Evolutionary conservation across 345 rosid genomes (phyloP).

Genomic region (Leavenworthia alabamica): DNA sequence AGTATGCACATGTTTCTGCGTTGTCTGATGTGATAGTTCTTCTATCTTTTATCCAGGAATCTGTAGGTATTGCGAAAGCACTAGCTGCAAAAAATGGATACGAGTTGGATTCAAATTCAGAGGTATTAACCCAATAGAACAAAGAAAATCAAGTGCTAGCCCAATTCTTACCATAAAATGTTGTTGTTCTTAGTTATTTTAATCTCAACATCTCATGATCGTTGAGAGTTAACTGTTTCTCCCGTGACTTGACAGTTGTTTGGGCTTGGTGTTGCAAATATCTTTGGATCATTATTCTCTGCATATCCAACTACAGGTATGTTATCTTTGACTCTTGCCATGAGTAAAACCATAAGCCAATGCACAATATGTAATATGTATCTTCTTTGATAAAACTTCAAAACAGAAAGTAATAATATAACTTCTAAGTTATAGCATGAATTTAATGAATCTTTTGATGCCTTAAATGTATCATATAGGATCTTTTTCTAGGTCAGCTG

Average conservation of each 20-base stretch:
- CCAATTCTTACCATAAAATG: neutral
- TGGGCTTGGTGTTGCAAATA: constrained; percentile 90
- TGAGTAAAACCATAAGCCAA: neutral
- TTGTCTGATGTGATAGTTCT: neutral
- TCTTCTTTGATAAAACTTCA: neutral
- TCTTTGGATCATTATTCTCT: constrained; percentile 76
- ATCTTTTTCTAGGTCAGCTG: constrained; percentile 98
- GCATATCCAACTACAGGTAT: constrained; percentile 91
- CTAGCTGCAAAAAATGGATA: constrained; percentile 94
- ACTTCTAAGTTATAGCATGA: neutral
- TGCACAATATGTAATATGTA: neutral
- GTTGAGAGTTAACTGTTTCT: constrained; percentile 12
- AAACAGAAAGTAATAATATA: neutral
- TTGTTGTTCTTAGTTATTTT: neutral
- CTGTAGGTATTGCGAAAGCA: constrained; percentile 98
- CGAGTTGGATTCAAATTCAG: constrained; percentile 87
- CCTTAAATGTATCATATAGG: constrained; percentile 44
- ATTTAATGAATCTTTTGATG: neutral
- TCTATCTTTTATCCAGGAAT: constrained; percentile 51
- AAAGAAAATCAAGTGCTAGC: neutral
- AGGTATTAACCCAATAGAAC: constrained; percentile 38
- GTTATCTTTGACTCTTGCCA: constrained; percentile 15
- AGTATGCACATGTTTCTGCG: neutral
- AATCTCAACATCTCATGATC: neutral
- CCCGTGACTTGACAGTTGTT: constrained; percentile 57